These are phyloP conservation scores for Arthroderma sp. DNA, from an alignment of 2,329 filamentous ascomycete species.

Conservation along the genomic window DNA sequence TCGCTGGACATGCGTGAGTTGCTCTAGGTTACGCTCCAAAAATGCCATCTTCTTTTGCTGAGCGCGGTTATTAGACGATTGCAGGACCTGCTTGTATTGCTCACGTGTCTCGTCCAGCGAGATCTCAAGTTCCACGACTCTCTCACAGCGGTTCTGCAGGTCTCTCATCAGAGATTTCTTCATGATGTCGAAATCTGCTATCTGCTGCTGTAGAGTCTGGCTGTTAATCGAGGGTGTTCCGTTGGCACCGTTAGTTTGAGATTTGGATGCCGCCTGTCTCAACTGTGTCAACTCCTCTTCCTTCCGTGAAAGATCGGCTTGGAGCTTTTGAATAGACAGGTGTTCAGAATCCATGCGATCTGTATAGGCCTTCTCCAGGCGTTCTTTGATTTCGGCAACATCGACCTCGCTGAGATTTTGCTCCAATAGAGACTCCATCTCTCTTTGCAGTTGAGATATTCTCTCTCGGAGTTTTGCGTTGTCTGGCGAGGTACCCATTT, in stretches of 20 bases:
- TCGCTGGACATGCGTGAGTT: constrained; percentile 90
- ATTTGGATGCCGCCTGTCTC: constrained; percentile 57
- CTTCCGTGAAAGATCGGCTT: constrained; percentile 61
- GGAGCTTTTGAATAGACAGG: constrained; percentile 63
- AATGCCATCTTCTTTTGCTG: constrained; percentile 99
- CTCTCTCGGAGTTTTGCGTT: constrained; percentile 63
- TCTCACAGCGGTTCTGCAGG: constrained; percentile 93
- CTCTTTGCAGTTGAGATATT: constrained; percentile 59
- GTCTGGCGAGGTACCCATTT: constrained; percentile 21
- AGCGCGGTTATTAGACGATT: constrained; percentile 91
- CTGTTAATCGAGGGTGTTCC: constrained; percentile 53
- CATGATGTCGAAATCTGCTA: constrained; percentile 97
- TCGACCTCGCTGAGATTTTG: constrained; percentile 67
- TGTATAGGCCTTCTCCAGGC: constrained; percentile 62
- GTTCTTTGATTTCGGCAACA: constrained; percentile 69
- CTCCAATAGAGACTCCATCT: constrained; percentile 72
- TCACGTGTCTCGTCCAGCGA: constrained; percentile 93
- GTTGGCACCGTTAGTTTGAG: constrained; percentile 52
- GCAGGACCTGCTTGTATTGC: constrained; percentile 97
- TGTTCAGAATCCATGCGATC: constrained; percentile 61
- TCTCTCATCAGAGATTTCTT: constrained; percentile 99
- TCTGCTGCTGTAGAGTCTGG: constrained; percentile 94
- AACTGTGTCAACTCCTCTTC: constrained; percentile 71
- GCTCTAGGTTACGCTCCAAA: constrained; percentile 92
- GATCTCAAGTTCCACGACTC: constrained; percentile 95